A percentile compares a stretch with the other conserved stretches of the same genome.
Evolutionary conservation across 176 grass and related monocot species (phyloP).

Genomic region (Musa acuminata): DNA sequence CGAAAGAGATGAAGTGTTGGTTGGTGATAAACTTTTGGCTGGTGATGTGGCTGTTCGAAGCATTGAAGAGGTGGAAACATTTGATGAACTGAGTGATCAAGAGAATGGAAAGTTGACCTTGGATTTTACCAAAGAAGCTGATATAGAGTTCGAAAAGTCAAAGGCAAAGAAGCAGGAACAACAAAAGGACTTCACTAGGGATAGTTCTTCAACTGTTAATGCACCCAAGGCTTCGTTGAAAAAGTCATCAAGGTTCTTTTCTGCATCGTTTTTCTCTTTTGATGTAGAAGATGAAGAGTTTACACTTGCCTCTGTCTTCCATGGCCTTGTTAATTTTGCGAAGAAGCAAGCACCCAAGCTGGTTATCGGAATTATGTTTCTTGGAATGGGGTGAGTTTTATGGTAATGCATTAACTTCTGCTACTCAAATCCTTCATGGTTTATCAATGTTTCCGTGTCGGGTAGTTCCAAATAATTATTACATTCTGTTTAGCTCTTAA

Average conservation of each 20-base stretch:
- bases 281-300: constrained; percentile 63
- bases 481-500: neutral
- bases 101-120: constrained; percentile 35
- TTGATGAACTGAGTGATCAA: constrained; percentile 45
- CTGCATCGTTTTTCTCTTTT: constrained; percentile 96
- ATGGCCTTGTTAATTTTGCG: constrained; percentile 40
- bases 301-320: constrained; percentile 59
- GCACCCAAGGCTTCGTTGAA: constrained; percentile 65
- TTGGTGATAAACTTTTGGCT: constrained; percentile 34
- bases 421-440: neutral
- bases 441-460: constrained; percentile 10
- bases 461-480: neutral
- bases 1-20: constrained; percentile 58
- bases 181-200: constrained; percentile 52
- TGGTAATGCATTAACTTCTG: constrained; percentile 6
- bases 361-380: constrained; percentile 58
- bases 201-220: constrained; percentile 23
- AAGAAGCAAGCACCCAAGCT: constrained; percentile 57
- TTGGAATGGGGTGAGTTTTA: constrained; percentile 75
- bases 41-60: constrained; percentile 49
- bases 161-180: constrained; percentile 81
- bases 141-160: constrained; percentile 59
- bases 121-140: constrained; percentile 66
- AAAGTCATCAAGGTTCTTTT: constrained; percentile 84
- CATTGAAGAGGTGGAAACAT: constrained; percentile 47